These are phyloP conservation scores for Ophiosphaerella korrae DNA, from an alignment of 2,329 filamentous ascomycete genomes.

Conservation along the genomic window DNA sequence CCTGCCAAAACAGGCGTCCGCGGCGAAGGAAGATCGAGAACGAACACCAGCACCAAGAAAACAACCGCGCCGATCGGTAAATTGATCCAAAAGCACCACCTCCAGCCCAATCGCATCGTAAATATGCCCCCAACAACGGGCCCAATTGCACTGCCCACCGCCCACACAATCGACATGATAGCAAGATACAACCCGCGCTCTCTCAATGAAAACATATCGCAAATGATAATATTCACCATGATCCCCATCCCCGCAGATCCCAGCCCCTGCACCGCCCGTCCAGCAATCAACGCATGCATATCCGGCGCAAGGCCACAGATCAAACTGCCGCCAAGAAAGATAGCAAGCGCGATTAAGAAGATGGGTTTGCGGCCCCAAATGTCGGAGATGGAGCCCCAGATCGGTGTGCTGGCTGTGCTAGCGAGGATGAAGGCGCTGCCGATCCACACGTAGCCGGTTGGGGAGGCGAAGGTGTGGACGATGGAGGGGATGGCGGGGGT, in stretches of 20 bases:
- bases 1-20: constrained; percentile 55
- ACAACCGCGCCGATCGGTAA: constrained; percentile 57
- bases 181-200: constrained; percentile 58
- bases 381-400: constrained; percentile 70
- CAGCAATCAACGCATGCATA: constrained; percentile 65
- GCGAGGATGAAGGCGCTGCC: constrained; percentile 74
- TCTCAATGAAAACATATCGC: constrained; percentile 67
- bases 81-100: constrained; percentile 64
- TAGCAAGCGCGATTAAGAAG: constrained; percentile 55
- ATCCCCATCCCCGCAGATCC: constrained; percentile 67
- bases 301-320: constrained; percentile 62
- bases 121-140: constrained; percentile 61
- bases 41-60: constrained; percentile 56
- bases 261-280: constrained; percentile 65
- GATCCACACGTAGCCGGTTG: constrained; percentile 77
- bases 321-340: constrained; percentile 66
- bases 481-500: constrained; percentile 72
- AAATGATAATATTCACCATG: constrained; percentile 67
- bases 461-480: constrained; percentile 66
- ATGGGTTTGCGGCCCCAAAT: constrained; percentile 64
- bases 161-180: constrained; percentile 60
- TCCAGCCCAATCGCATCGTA: constrained; percentile 53
- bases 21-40: constrained; percentile 62
- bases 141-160: constrained; percentile 58
- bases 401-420: constrained; percentile 67